Evolutionary conservation across 345 rosid genomes (phyloP).

Genomic region (Melaleuca alternifolia): DNA sequence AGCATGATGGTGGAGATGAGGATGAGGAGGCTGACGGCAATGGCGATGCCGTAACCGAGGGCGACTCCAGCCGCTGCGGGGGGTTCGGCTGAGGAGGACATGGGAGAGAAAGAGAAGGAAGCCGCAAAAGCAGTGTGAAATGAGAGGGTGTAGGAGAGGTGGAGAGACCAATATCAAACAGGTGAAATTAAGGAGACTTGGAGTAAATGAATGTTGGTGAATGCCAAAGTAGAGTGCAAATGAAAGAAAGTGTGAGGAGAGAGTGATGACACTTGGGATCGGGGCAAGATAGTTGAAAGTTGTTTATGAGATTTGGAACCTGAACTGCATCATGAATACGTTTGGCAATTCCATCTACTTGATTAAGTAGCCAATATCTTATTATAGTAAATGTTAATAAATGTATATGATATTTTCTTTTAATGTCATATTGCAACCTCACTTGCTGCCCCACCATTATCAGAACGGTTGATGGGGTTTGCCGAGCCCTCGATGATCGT

Average conservation of each 20-base stretch:
- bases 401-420: no score
- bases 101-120: not conserved
- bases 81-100: slow-evolving; percentile 12
- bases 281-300: not conserved
- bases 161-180: not conserved
- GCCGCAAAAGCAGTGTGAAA: not conserved
- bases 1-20: slow-evolving; percentile 75
- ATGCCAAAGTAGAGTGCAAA: not conserved
- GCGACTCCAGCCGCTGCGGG: slow-evolving; percentile 49
- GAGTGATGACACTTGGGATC: not conserved
- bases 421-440: not conserved
- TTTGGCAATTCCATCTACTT: not conserved
- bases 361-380: not conserved
- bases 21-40: slow-evolving; percentile 66
- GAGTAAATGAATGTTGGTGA: not conserved
- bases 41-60: slow-evolving; percentile 75
- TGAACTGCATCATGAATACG: not conserved
- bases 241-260: not conserved
- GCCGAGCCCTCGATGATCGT: no score
- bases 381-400: not conserved
- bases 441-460: no score
- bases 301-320: not conserved
- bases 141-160: not conserved
- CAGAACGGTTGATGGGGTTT: not conserved
- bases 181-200: not conserved